Evolutionary conservation across 306 rosid species (phyloP).

Genomic region (Nissolia schottii): DNA sequence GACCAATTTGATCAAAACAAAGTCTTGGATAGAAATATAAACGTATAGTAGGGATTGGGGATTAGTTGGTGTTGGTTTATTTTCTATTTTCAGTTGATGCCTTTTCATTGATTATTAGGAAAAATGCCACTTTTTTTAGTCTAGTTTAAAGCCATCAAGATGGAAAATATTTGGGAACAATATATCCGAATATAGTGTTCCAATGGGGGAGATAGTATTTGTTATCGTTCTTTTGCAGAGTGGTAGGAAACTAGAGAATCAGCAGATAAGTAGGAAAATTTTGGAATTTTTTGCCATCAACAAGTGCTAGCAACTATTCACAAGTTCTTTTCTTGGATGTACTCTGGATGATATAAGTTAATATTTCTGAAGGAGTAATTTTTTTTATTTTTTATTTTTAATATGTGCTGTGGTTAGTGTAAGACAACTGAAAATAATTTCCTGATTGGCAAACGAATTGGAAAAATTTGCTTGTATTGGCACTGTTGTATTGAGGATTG

Average conservation of each 20-base stretch:
- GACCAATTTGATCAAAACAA: not conserved
- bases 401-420: not conserved
- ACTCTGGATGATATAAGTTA: not conserved
- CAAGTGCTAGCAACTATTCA: not conserved
- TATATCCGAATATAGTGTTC: too few species aligned
- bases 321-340: not conserved
- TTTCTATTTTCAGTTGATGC: not conserved
- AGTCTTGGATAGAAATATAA: too few species aligned
- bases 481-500: not conserved
- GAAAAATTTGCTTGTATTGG: not conserved
- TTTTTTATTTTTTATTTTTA: not conserved
- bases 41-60: too few species aligned
- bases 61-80: not conserved
- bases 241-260: not conserved
- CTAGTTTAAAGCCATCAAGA: not conserved
- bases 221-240: not conserved
- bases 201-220: too few species aligned
- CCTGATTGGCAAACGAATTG: not conserved
- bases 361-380: not conserved
- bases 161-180: not conserved
- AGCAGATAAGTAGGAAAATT: not conserved
- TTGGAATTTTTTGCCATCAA: not conserved
- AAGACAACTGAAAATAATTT: not conserved
- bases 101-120: not conserved
- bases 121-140: not conserved